Conservation (phyloP, 306 rosid species). For the Medicago arabica region DNA sequence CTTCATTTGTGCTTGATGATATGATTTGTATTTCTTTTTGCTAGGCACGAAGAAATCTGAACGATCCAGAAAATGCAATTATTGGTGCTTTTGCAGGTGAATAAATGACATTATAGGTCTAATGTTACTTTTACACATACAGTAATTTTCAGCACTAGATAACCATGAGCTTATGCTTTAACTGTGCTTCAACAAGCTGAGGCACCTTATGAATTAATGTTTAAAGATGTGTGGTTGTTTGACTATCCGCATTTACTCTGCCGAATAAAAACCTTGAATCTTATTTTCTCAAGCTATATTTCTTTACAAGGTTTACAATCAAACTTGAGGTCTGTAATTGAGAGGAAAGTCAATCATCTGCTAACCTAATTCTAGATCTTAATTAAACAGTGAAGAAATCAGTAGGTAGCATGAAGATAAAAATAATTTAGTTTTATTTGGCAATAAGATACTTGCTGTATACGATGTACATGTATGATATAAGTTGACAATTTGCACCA, state of each 20-base stretch:
- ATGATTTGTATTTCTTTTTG: constrained; percentile 43
- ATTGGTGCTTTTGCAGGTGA: constrained; percentile 98
- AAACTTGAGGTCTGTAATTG: constrained; percentile 3
- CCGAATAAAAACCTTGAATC: background rate
- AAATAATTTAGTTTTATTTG: constrained; percentile 9
- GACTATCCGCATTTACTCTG: constrained; percentile 9
- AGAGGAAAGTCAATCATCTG: constrained; percentile 23
- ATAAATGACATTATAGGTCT: constrained; percentile 27
- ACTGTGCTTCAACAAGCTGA: background rate
- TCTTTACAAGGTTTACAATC: constrained; percentile 13
- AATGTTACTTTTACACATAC: background rate
- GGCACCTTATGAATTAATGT: too few relatives aligned
- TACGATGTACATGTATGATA: background rate
- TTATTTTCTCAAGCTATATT: constrained; percentile 1
- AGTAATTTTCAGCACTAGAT: background rate
- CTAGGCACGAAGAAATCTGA: constrained; percentile 81
- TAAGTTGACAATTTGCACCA: background rate
- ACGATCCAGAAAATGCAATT: constrained; percentile 89
- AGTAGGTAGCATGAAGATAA: constrained; percentile 12
- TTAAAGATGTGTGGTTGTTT: background rate
- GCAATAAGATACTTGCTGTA: constrained; percentile 10
- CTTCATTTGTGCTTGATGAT: constrained; percentile 35
- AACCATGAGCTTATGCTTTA: constrained; percentile 23
- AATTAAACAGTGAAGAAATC: constrained; percentile 18
- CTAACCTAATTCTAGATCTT: constrained; percentile 17